Percentiles rank a stretch among this genome's conserved stretches.
phyloP scores from a whole-genome alignment of 2,329 filamentous ascomycete genomes.

The Colletotrichum tofieldiae region DNA sequence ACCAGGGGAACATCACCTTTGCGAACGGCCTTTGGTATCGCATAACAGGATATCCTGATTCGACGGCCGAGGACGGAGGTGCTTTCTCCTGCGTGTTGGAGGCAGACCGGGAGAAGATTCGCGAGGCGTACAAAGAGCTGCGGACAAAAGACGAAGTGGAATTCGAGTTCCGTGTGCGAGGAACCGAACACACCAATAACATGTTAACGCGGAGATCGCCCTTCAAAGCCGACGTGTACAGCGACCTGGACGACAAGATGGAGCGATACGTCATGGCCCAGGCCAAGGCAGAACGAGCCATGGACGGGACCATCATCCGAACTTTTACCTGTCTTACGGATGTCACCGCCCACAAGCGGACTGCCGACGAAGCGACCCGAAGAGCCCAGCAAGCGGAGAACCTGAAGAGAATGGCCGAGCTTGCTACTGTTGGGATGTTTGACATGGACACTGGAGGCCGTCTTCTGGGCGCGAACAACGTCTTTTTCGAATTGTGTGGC shows the following conservation, averaged over 20 bases:
- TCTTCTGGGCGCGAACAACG: conserved; percentile 66
- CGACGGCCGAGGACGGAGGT: conserved; percentile 51
- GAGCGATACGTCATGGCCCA: conserved; percentile 64
- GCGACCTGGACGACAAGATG: conserved; percentile 51
- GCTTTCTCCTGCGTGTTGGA: conserved; percentile 63
- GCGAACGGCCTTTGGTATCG: conserved; percentile 78
- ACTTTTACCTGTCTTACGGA: conserved; percentile 67
- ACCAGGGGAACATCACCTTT: conserved; percentile 76
- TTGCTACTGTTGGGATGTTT: conserved; percentile 70
- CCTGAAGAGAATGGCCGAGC: conserved; percentile 68
- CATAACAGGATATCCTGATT: conserved; percentile 63
- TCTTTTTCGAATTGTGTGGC: conserved; percentile 69
- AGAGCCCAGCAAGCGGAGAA: conserved; percentile 68
- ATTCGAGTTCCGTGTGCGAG: conserved; percentile 64
- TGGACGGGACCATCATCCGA: conserved; percentile 60
- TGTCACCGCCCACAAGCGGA: conserved; percentile 65
- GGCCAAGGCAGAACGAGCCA: conserved; percentile 62
- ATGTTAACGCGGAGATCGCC: conserved; percentile 35
- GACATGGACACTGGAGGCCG: conserved; percentile 67
- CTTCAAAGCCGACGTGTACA: conserved; percentile 46
- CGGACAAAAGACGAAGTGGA: conserved; percentile 56
- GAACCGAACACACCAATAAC: conserved; percentile 37
- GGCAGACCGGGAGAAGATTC: conserved; percentile 61
- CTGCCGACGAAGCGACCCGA: conserved; percentile 64
- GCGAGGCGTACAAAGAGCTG: conserved; percentile 60